Base-by-base conservation (phyloP, 2,329 filamentous ascomycete genomes). In the Orbilia oligospora region DNA sequence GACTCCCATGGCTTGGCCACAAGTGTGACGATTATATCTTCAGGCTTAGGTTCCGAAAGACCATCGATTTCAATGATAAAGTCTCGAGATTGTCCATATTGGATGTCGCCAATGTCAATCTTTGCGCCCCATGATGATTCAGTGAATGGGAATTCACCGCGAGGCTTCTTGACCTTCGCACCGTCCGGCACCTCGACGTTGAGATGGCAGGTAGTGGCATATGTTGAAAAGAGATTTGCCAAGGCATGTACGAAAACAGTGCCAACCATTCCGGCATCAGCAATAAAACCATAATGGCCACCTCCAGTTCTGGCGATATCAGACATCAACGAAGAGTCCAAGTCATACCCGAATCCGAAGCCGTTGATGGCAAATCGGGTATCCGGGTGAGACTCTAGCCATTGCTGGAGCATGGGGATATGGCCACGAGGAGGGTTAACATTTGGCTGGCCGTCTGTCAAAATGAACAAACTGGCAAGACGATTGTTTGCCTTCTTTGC, bases 231-330 rank as follows among this genome's bases (percentile, higher is more conserved):
- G 1, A 91, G 82, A 80, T 90, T 90, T 18, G 89, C 89, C 1
- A 90, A 86, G 1, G 89, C 88, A 80, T 91, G 88, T 2, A 90
- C 86, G 76, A 91, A 90, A 2, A 89, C 88, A 1, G 89, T 90
- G 2, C 88, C 88, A 76, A 91, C 88, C 88, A 91, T 90, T 75
- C 88, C 88, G 0, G 88, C 86, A 68, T 91, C 89, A 0, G 89
- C 87, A 18, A 91, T 90, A 80, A 90, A 91, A 8, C 88, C 84
- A 72, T 89, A 91, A 81, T 87, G 89, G 0, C 89, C 89, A 1
- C 86, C 84, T 0, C 88, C 87, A 58, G 88, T 83, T 81, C 90
- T 89, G 0, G 89, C 87, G 56, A 91, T 88, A 1, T 88, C 88
- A 83, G 89, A 89, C 68, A 91, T 84, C 18, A 90, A 83, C 0